phyloP scores from a whole-genome alignment of 176 grass and related monocot species.

The Cymbopogon citratus region DNA sequence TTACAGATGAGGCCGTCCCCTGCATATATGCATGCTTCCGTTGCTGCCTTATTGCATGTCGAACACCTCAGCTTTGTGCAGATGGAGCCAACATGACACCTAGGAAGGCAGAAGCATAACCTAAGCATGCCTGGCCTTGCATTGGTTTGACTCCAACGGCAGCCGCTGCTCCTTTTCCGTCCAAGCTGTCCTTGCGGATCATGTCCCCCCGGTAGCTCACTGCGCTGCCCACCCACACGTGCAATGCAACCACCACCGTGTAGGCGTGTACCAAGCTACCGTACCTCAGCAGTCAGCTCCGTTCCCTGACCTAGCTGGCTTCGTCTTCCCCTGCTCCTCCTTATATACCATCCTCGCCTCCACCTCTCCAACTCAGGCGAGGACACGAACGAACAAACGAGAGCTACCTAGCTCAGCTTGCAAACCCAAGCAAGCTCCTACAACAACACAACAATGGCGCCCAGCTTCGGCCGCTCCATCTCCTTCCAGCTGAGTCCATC shows the following conservation, averaged over 20 bases:
- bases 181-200: neutral
- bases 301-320: neutral
- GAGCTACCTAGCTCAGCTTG: neutral
- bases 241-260: slow-evolving; percentile 33
- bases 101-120: neutral
- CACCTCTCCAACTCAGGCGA: neutral
- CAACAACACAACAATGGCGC: slow-evolving; percentile 23
- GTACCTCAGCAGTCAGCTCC: no score
- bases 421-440: neutral
- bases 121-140: neutral
- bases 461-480: slow-evolving; percentile 30
- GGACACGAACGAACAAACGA: neutral
- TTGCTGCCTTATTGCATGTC: neutral
- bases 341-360: neutral
- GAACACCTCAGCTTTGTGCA: neutral
- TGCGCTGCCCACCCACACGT: slow-evolving; percentile 25
- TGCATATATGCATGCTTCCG: neutral
- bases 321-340: neutral
- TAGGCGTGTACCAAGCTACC: neutral
- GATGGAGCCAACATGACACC: neutral
- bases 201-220: neutral
- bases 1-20: neutral
- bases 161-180: neutral
- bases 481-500: slow-evolving; percentile 17
- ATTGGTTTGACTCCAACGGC: slow-evolving; percentile 19